A percentile compares a stretch with the other conserved stretches of the same genome.
These are phyloP conservation scores for Chalciporus piperatus DNA, from an alignment of 768 basidiomycete genomes.

Conservation along the genomic window DNA sequence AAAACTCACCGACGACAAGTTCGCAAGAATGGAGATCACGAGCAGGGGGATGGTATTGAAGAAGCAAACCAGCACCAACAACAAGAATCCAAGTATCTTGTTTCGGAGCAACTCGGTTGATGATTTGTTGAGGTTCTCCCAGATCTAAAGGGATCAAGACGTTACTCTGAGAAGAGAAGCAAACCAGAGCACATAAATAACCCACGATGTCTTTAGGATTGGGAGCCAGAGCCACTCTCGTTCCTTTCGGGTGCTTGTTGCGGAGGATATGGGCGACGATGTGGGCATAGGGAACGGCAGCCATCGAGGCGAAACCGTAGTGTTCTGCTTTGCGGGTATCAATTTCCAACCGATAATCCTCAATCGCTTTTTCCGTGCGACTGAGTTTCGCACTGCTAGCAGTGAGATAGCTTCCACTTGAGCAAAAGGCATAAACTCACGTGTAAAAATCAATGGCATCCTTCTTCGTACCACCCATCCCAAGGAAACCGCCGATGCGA, in stretches of 20 bases:
- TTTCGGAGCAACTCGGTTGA: constrained; percentile 65
- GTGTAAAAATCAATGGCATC: constrained; percentile 95
- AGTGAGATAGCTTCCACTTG: constrained; percentile 3
- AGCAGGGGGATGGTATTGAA: constrained; percentile 93
- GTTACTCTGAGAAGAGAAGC: not conserved
- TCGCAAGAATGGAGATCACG: constrained; percentile 87
- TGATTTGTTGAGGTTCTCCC: constrained; percentile 83
- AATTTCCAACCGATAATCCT: constrained; percentile 69
- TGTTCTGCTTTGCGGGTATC: constrained; percentile 78
- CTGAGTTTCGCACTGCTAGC: constrained; percentile 39
- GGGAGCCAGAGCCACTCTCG: constrained; percentile 71
- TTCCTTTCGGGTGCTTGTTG: constrained; percentile 70
- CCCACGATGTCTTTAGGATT: constrained; percentile 86
- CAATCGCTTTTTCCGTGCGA: constrained; percentile 71
- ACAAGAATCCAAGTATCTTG: constrained; percentile 70
- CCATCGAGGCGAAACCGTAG: constrained; percentile 92
- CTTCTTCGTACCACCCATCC: constrained; percentile 78
- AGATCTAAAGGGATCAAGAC: constrained; percentile 51
- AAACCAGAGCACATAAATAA: constrained; percentile 2
- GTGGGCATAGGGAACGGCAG: constrained; percentile 84
- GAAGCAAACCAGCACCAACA: constrained; percentile 79
- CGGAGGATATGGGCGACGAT: constrained; percentile 71
- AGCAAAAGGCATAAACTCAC: constrained; percentile 42
- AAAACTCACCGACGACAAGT: constrained; percentile 69
- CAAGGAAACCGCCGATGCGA: constrained; percentile 72